phyloP scores from a whole-genome alignment of 2,329 filamentous ascomycete genomes.

The Hypoxylon sp. region DNA sequence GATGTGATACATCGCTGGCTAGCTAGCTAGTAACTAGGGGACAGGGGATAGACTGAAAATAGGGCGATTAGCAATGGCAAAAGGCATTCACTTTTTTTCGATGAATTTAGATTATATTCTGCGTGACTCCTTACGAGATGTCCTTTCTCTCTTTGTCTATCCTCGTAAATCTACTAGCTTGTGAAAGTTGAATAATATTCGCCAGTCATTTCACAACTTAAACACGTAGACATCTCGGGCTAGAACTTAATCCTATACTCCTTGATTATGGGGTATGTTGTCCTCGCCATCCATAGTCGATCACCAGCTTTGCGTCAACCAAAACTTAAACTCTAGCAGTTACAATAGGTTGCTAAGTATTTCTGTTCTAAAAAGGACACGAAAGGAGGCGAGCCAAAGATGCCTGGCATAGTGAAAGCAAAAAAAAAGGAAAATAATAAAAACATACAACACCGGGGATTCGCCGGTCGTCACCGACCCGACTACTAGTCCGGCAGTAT shows the following conservation, averaged over 20 bases:
- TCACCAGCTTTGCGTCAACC: not conserved
- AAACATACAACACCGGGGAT: not conserved
- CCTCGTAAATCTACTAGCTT: not conserved
- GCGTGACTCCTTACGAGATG: not conserved
- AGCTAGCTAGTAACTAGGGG: conserved; percentile 2
- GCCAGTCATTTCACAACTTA: not conserved
- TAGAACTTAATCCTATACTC: not conserved
- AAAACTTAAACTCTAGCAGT: not conserved
- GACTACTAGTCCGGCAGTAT: not conserved
- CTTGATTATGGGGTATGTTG: not conserved
- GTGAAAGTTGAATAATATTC: not conserved
- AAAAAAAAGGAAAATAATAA: not conserved
- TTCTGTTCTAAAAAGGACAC: not conserved
- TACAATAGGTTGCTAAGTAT: not conserved
- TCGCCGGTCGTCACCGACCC: not conserved
- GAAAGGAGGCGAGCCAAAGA: not conserved
- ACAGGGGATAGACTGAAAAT: conserved; percentile 30
- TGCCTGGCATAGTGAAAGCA: not conserved
- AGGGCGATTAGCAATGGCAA: conserved; percentile 10
- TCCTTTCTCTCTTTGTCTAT: too few relatives aligned
- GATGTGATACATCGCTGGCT: conserved; percentile 16
- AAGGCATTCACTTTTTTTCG: conserved; percentile 14
- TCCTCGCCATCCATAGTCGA: not conserved
- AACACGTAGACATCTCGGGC: too few relatives aligned
- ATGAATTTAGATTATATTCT: conserved; percentile 12